Conservation (phyloP, 176 grass and related monocot genomes). For the Oryza meridionalis region DNA sequence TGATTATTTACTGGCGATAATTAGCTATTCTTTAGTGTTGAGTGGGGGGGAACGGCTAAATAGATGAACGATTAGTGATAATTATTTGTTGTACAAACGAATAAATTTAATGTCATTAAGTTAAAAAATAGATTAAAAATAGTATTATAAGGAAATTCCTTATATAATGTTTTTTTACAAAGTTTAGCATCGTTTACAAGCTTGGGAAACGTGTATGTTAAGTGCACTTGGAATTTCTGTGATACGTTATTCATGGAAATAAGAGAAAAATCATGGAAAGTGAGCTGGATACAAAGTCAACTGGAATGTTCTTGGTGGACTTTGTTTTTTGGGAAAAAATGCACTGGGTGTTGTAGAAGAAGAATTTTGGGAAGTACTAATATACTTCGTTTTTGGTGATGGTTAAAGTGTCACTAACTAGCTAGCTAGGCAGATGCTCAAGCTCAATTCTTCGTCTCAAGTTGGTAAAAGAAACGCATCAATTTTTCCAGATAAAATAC, state of each 20-base stretch:
- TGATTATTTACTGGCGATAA: neutral
- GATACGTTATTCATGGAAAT: neutral
- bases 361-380: neutral
- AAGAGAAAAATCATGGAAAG: neutral
- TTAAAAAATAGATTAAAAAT: no score
- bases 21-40: neutral
- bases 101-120: no score
- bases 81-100: no score
- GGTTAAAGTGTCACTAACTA: neutral
- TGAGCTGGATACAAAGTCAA: neutral
- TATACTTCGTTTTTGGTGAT: slow-evolving; percentile 10
- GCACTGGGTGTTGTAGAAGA: neutral
- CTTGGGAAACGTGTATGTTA: no score
- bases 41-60: no score
- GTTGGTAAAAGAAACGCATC: neutral
- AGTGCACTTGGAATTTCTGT: neutral
- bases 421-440: slow-evolving; percentile 20
- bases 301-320: neutral
- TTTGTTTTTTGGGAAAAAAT: neutral
- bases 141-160: no score
- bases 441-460: slow-evolving; percentile 22
- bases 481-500: neutral
- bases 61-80: no score
- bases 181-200: no score
- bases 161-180: no score